Percentiles rank a stretch among this genome's conserved stretches.
Conservation (phyloP, 305 asterid species). For the Lippia alba region DNA sequence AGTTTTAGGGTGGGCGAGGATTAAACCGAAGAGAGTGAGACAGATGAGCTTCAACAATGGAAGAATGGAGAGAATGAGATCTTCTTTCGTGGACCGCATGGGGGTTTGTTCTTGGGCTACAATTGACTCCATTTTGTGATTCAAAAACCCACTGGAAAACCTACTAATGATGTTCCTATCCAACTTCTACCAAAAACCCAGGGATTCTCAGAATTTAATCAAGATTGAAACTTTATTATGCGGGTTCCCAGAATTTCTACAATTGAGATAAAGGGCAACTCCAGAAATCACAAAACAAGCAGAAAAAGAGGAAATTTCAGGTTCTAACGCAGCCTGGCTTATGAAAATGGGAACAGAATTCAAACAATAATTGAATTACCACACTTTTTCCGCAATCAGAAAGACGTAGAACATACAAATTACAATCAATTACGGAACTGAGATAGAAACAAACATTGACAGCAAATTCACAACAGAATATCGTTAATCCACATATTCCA, state of each 20-base stretch:
- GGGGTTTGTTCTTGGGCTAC: constrained; percentile 12
- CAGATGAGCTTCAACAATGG: constrained; percentile 80
- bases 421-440: background rate
- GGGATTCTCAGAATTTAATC: constrained; percentile 22
- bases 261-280: constrained; percentile 8
- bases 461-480: constrained; percentile 19
- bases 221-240: constrained; percentile 32
- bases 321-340: constrained; percentile 1
- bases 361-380: constrained; percentile 12
- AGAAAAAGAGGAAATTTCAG: constrained; percentile 1
- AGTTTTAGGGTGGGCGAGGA: constrained; percentile 79
- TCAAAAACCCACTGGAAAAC: background rate
- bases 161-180: background rate
- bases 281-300: background rate
- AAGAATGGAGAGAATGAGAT: constrained; percentile 59
- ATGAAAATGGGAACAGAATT: constrained; percentile 20
- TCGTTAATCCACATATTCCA: background rate
- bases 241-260: constrained; percentile 1
- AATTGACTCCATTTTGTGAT: constrained; percentile 43
- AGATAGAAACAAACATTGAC: background rate
- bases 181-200: constrained; percentile 5
- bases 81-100: constrained; percentile 46
- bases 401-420: background rate
- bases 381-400: background rate
- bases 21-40: constrained; percentile 69